Percentiles rank a stretch among this genome's conserved stretches.
Evolutionary conservation across 306 rosid species (phyloP).

Genomic region (Medicago ruthenica): DNA sequence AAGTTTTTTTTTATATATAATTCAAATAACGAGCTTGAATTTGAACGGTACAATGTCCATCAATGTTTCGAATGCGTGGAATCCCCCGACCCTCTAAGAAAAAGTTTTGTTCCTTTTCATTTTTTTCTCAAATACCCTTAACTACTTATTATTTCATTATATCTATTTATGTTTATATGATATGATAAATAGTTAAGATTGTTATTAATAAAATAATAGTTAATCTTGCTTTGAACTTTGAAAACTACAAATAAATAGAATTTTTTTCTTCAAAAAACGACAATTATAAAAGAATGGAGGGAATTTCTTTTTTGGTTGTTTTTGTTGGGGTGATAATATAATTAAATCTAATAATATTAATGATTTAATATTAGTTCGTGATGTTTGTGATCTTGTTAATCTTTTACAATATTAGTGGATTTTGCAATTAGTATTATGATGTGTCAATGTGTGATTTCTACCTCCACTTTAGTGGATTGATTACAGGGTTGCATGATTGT

Average conservation of each 20-base stretch:
- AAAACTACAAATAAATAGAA: too few relatives aligned
- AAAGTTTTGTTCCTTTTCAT: too few relatives aligned
- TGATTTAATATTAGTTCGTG: slow-evolving; percentile 7
- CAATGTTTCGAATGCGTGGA: too few relatives aligned
- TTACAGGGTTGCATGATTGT: not conserved
- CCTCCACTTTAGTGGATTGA: too few relatives aligned
- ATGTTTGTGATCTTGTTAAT: slow-evolving; percentile 34
- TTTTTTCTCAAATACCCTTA: not conserved
- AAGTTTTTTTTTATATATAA: too few relatives aligned
- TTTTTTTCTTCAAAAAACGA: not conserved
- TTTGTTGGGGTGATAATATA: not conserved
- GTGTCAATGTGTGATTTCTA: too few relatives aligned
- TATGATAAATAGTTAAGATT: not conserved
- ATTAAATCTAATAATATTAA: not conserved
- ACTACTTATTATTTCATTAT: not conserved
- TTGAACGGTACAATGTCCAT: not conserved
- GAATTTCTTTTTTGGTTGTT: not conserved
- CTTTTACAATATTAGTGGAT: slow-evolving; percentile 35
- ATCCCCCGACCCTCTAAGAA: too few relatives aligned
- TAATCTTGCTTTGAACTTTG: too few relatives aligned
- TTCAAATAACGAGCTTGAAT: too few relatives aligned
- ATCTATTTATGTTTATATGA: not conserved
- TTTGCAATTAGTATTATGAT: slow-evolving; percentile 30
- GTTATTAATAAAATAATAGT: not conserved
- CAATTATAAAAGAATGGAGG: not conserved